Evolutionary conservation across 345 rosid species (phyloP).

Genomic region (Murraya paniculata): DNA sequence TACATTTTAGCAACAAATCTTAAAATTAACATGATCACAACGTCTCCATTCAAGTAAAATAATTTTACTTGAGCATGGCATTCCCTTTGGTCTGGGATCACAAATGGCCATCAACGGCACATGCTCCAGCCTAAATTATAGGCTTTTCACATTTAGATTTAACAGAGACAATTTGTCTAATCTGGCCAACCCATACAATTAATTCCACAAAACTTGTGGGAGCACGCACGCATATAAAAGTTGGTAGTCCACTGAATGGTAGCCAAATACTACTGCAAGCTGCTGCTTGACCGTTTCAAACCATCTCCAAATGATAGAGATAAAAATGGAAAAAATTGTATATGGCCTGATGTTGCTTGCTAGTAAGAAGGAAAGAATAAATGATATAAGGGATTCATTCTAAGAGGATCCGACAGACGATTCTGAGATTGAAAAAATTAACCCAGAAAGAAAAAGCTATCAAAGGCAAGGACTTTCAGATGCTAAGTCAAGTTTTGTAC

Average conservation of each 20-base stretch:
- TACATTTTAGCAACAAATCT: neutral
- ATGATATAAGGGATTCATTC: neutral
- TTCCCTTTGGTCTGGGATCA: neutral
- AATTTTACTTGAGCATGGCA: no score
- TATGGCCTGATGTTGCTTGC: neutral
- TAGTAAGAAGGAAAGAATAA: neutral
- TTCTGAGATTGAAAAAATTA: neutral
- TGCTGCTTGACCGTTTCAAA: neutral
- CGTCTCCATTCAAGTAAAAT: neutral
- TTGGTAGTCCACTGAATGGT: neutral
- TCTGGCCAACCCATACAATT: neutral
- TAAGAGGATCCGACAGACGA: neutral
- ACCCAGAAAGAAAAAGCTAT: neutral
- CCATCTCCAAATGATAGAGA: neutral
- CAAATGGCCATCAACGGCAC: neutral
- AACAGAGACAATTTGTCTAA: neutral
- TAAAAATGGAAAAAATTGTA: neutral
- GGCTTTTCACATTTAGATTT: neutral
- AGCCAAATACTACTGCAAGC: neutral
- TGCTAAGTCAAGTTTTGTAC: neutral
- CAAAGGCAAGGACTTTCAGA: neutral
- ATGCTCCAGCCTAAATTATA: neutral
- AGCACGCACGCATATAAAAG: neutral
- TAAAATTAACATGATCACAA: neutral
- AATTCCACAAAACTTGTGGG: constrained; percentile 4